Base-by-base conservation (phyloP, 78 protist genomes). In the Emiliania huxleyi region DNA sequence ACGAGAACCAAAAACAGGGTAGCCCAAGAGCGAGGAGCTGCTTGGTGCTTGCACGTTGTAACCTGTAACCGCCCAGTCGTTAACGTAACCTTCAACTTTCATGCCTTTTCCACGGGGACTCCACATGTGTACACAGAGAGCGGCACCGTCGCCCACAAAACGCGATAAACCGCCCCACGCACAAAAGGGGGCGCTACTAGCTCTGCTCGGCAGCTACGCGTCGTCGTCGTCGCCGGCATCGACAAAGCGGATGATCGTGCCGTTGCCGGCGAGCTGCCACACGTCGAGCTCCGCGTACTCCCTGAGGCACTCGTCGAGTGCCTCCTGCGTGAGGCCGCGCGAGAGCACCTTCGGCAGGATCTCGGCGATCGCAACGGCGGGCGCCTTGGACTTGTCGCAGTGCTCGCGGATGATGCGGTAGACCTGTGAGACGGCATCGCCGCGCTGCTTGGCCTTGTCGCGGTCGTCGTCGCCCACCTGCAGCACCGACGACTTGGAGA, bases 401-500 rank as follows among this genome's bases (percentile, higher is more conserved):
- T 35, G 42, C 19, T 48, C 69, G 43, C 43, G 23, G 90, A 85
- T 85, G 38, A 85, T 33, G 4, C 42, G 55, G 37, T 49, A 85
- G 11, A 85, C 69, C 23, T 8, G 23, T 2, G 90, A 85, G n/a
- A 85, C 38, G 38, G 75, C 38, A 26, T 49, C 90, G 35, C 18
- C 23, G 90, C 56, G 69, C 0, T 26, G 22, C 23, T 48, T 8
- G 37, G 43, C 18, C 69, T 46, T 8, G 5, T 49, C 75, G 5
- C 43, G 26, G 44, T 71, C 81, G 40, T 49, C 56, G 11, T 85
- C 69, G 21, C 33, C 26, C 21, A 38, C 38, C 21, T 44, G 12
- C 29, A 19, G 3, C 22, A 49, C 22, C 1, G 90, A 85, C 5
- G 93, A 89, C 87, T 96, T 97, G 1, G 98, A 96, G 33, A 45